phyloP scores from a whole-genome alignment of 768 basidiomycete genomes.

The Hygrocybe coccinea region DNA sequence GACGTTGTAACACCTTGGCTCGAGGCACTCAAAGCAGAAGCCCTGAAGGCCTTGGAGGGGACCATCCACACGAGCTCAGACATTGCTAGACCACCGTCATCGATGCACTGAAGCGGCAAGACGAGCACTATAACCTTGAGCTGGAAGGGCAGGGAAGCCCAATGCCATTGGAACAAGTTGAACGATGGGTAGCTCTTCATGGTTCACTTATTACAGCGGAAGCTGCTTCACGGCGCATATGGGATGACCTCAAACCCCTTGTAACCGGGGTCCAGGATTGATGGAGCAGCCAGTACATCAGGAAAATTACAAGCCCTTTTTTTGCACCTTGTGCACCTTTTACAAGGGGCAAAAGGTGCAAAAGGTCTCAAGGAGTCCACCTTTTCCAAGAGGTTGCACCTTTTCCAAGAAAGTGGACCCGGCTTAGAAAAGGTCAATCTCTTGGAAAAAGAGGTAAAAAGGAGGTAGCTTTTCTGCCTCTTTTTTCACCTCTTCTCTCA shows the following conservation, averaged over 20 bases:
- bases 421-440: too few species aligned
- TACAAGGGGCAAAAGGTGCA: too few species aligned
- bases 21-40: neutral
- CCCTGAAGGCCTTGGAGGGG: neutral
- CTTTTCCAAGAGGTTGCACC: too few species aligned
- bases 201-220: neutral
- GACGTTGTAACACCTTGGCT: neutral
- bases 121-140: neutral
- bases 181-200: neutral
- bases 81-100: neutral
- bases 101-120: neutral
- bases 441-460: too few species aligned
- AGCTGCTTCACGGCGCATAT: neutral
- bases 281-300: too few species aligned
- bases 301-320: too few species aligned
- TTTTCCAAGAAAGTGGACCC: too few species aligned
- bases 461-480: too few species aligned
- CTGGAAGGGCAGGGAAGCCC: neutral
- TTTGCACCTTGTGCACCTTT: too few species aligned
- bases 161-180: neutral
- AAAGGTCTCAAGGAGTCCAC: too few species aligned
- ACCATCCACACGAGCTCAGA: neutral
- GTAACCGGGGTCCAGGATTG: neutral
- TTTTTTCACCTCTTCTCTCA: too few species aligned
- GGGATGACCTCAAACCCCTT: neutral